Evolutionary conservation across 1,284 basidiomycete species (phyloP), one percentile per base, ranked within the genome.

Genomic region (Moniliella sp.): DNA sequence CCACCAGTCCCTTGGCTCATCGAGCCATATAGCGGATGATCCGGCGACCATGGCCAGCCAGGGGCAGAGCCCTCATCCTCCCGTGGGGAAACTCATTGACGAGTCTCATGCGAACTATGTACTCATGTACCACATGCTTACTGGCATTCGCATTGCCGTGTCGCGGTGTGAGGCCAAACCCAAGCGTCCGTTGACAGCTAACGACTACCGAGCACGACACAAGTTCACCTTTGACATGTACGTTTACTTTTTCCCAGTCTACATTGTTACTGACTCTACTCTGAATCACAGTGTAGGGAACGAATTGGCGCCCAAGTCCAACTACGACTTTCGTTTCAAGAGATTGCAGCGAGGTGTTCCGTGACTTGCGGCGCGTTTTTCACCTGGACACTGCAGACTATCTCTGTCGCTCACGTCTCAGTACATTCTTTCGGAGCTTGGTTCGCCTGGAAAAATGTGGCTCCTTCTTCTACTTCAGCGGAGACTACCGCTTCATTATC

Each of bases 111-210:
- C 77, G 62, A 97, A 97, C 66, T 97, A 94, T 51, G 81, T 94
- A 39, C 67, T 97, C 54, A 94, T 94, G 88, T 97, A 94, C 67
- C 94, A 97, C 67, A 97, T 97, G 88, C 69, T 97, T 50, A 97
- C 88, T 2, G 88, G 88, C 4, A 94, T 97, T 43, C 75, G 88
- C 18, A 86, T 86, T 47, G 86, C 10, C n/a, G 21, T 23, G 21
- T 94, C 88, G 28, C 69, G 88, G 44, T 93, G 81, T 65, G 82
- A 91, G 61, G 88, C 86, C 30, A 97, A 94, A 66, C 74, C 83
- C 13, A 76, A 76, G 61, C 71, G 82, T 35, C 71, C 75, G 1
- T 64, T 97, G 19, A 79, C 76, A 5, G 71, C 75, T 27, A 79
- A 79, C 23, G 88, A 97, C 62, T 97, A 84, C 50, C 67, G 66